Conservation (phyloP, 306 rosid species). For the Fragaria vesca region DNA sequence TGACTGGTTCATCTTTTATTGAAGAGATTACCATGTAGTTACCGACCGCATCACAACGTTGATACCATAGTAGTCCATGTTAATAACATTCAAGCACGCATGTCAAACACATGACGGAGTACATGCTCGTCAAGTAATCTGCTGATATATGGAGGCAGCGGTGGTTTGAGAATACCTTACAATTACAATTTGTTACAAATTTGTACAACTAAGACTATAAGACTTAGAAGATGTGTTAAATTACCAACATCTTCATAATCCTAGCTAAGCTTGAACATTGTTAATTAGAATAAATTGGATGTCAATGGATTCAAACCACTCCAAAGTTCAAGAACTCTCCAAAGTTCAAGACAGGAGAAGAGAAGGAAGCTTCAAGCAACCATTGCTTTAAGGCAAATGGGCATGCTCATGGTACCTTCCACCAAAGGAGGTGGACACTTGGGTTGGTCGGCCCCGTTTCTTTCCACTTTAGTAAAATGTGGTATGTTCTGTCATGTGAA, state of each 20-base stretch:
- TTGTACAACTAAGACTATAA: neutral
- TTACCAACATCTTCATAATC: neutral
- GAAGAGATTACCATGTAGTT: too few species aligned
- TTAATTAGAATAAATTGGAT: too few species aligned
- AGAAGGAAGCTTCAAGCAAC: neutral
- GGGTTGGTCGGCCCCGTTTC: slow-evolving; percentile 13
- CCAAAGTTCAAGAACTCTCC: neutral
- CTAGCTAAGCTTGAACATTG: neutral
- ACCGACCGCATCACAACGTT: too few species aligned
- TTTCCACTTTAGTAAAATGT: neutral
- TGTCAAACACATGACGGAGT: too few species aligned
- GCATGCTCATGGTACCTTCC: neutral
- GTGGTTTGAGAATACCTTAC: neutral
- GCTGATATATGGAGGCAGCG: too few species aligned
- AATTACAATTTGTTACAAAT: neutral
- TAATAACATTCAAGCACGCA: too few species aligned
- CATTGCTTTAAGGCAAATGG: neutral
- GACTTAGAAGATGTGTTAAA: neutral
- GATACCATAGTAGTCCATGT: too few species aligned
- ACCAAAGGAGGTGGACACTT: slow-evolving; percentile 9
- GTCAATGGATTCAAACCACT: neutral
- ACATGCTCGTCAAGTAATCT: too few species aligned
- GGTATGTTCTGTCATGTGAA: neutral
- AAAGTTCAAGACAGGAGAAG: neutral
- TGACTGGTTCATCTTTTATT: too few species aligned